Evolutionary conservation across 768 basidiomycete species (phyloP).

Genomic region (Macrolepiota dolichaula): DNA sequence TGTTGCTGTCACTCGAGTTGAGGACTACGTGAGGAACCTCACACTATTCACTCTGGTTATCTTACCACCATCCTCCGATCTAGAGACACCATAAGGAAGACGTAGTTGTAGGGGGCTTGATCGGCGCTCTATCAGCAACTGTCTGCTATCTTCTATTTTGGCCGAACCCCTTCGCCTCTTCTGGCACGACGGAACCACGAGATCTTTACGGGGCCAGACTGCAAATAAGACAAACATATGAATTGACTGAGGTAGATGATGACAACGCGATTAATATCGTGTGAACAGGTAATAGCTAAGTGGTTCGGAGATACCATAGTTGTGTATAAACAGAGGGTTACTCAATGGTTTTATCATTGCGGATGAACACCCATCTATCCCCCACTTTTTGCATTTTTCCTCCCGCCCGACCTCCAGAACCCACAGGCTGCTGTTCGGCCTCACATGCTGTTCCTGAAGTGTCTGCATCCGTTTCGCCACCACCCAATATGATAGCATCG

Average conservation of each 20-base stretch:
- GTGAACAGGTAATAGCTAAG: constrained; percentile 26
- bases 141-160: constrained; percentile 60
- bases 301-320: constrained; percentile 14
- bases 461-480: constrained; percentile 27
- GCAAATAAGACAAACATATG: constrained; percentile 35
- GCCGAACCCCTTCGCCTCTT: constrained; percentile 49
- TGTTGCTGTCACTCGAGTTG: constrained; percentile 59
- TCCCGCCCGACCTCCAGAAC: constrained; percentile 16
- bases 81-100: constrained; percentile 72
- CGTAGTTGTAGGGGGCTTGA: constrained; percentile 57
- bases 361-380: constrained; percentile 72
- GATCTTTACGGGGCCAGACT: constrained; percentile 31
- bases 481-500: constrained; percentile 61
- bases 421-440: constrained; percentile 7
- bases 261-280: constrained; percentile 33
- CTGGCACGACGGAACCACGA: constrained; percentile 35
- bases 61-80: constrained; percentile 5
- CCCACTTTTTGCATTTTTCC: constrained; percentile 68
- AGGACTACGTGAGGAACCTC: constrained; percentile 57
- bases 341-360: constrained; percentile 32
- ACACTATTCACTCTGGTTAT: not conserved
- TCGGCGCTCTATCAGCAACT: constrained; percentile 49
- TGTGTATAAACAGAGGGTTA: constrained; percentile 11
- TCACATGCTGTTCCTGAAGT: constrained; percentile 11
- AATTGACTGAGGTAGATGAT: constrained; percentile 42